phyloP scores from a whole-genome alignment of 768 basidiomycete species.

The Candolleomyces eurysporus region DNA sequence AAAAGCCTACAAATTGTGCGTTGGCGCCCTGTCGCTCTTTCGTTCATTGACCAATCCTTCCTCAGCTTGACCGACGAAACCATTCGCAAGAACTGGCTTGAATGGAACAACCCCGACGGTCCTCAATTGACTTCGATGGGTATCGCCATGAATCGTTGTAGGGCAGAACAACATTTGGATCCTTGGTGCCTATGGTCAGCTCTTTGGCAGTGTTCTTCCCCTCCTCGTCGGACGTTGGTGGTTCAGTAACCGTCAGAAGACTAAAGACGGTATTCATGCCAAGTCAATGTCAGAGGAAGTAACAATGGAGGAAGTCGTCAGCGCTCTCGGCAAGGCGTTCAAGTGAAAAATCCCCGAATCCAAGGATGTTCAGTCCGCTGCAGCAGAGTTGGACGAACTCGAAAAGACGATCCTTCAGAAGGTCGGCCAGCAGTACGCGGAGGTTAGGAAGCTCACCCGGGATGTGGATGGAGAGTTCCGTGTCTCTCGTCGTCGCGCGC shows the following conservation, averaged over 20 bases:
- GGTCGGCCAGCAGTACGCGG: slow-evolving; percentile 54
- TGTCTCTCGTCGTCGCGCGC: slow-evolving; percentile 47
- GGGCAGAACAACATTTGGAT: slow-evolving; percentile 55
- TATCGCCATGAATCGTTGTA: no score
- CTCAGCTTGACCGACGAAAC: slow-evolving; percentile 84
- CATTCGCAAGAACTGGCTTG: slow-evolving; percentile 84
- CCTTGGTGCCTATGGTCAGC: slow-evolving; percentile 77
- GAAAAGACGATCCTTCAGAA: slow-evolving; percentile 49
- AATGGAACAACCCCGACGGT: slow-evolving; percentile 65
- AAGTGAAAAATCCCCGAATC: slow-evolving; percentile 48
- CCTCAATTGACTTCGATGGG: no score
- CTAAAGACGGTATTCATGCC: slow-evolving; percentile 87
- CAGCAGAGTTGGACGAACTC: slow-evolving; percentile 44
- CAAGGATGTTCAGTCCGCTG: slow-evolving; percentile 21
- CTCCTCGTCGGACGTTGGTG: slow-evolving; percentile 78
- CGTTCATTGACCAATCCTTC: background rate
- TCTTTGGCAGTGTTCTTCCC: slow-evolving; percentile 63
- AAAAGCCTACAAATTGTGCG: slow-evolving; percentile 69
- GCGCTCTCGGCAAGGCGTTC: slow-evolving; percentile 65
- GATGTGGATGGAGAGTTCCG: slow-evolving; percentile 33
- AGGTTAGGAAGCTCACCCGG: slow-evolving; percentile 42
- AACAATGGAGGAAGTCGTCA: slow-evolving; percentile 67
- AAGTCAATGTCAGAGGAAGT: slow-evolving; percentile 73
- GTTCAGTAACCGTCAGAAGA: slow-evolving; percentile 87
- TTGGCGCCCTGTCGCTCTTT: background rate